These are phyloP conservation scores for Fusarium sp. DNA, from an alignment of 2,329 filamentous ascomycete genomes.

Conservation along the genomic window DNA sequence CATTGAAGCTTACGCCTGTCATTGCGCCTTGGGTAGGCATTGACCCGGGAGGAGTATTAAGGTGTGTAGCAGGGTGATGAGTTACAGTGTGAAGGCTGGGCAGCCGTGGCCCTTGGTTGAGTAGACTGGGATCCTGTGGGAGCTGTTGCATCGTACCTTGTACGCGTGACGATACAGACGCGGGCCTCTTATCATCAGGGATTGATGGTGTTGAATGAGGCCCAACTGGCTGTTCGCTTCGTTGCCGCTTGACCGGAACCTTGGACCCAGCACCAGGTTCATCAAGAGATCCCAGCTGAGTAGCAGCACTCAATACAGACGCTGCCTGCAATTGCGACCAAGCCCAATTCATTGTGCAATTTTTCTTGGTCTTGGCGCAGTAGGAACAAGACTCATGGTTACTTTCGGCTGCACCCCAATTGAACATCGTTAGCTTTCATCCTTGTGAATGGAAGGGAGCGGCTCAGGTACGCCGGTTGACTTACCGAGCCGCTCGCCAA, in stretches of 20 bases:
- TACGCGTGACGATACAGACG: background rate
- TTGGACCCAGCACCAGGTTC: background rate
- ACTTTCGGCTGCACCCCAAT: constrained; percentile 5
- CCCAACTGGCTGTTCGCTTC: background rate
- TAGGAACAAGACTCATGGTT: constrained; percentile 49
- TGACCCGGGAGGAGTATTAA: constrained; percentile 1
- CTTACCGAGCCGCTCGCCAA: constrained; percentile 36
- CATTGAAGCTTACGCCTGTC: constrained; percentile 1
- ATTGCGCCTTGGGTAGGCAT: background rate
- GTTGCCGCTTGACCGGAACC: constrained; percentile 27
- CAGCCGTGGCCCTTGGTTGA: background rate
- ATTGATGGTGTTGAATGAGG: background rate
- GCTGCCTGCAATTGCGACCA: constrained; percentile 34
- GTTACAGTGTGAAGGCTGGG: background rate
- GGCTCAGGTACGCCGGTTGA: background rate
- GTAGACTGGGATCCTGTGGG: background rate
- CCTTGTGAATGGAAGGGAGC: background rate
- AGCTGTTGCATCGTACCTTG: background rate
- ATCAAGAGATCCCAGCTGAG: constrained; percentile 1
- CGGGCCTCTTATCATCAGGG: background rate
- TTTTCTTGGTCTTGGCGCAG: constrained; percentile 52
- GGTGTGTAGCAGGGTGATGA: background rate
- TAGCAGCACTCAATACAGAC: constrained; percentile 26
- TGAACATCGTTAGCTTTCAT: background rate
- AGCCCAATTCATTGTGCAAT: constrained; percentile 51